These are phyloP conservation scores for Trichodelitschia bisporula DNA, from an alignment of 495 filamentous ascomycete species.

Conservation along the genomic window DNA sequence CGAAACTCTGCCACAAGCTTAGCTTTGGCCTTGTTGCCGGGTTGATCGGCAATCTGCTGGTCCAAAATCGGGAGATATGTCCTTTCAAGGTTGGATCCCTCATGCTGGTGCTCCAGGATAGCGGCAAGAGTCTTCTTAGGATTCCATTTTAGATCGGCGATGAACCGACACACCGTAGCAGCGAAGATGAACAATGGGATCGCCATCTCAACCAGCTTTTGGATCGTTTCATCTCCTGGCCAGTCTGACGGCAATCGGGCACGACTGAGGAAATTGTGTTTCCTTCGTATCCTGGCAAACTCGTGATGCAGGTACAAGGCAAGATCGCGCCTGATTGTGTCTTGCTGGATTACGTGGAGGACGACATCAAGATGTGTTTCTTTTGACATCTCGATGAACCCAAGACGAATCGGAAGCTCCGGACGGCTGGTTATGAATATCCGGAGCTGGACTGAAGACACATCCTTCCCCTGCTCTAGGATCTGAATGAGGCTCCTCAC, in stretches of 20 bases:
- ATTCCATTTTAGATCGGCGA: constrained; percentile 3
- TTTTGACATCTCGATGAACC: constrained; percentile 6
- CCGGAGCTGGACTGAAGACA: constrained; percentile 7
- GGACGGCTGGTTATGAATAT: constrained; percentile 18
- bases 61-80: constrained; percentile 10
- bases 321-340: constrained; percentile 16
- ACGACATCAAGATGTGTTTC: constrained; percentile 6
- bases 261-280: too few relatives aligned
- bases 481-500: constrained; percentile 10
- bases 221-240: constrained; percentile 15
- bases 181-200: constrained; percentile 14
- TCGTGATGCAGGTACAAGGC: constrained; percentile 11
- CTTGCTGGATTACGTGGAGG: constrained; percentile 13
- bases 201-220: constrained; percentile 14
- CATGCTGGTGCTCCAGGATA: constrained; percentile 5
- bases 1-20: constrained; percentile 9
- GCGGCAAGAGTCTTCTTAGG: constrained; percentile 4
- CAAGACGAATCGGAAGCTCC: constrained; percentile 10
- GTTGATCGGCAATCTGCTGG: constrained; percentile 6
- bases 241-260: constrained; percentile 12
- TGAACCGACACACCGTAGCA: constrained; percentile 8
- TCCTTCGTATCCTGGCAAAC: constrained; percentile 1
- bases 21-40: constrained; percentile 3
- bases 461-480: constrained; percentile 6
- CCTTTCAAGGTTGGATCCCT: constrained; percentile 5